A percentile compares a stretch with the other conserved stretches of the same genome.
Evolutionary conservation across 768 basidiomycete species (phyloP).

Genomic region (Phanerochaete carnosa): DNA sequence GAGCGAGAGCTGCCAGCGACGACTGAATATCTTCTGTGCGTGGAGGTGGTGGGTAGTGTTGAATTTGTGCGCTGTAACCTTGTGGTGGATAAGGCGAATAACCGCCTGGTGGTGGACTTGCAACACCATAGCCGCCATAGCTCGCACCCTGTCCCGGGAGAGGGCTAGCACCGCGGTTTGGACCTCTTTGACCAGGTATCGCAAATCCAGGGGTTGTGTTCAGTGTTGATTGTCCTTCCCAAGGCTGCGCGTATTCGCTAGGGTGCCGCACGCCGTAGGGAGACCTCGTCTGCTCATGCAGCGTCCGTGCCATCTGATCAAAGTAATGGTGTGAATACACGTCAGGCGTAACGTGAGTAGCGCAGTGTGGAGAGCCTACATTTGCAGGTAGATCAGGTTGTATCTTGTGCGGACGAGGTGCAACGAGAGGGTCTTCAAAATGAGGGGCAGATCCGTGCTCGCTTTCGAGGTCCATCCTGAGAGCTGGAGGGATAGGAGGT

Average conservation of each 20-base stretch:
- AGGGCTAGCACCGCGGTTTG: slow-evolving; percentile 21
- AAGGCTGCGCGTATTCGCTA: slow-evolving; percentile 14
- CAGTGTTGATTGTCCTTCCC: slow-evolving; percentile 14
- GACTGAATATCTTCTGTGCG: slow-evolving; percentile 7
- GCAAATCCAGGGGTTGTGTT: slow-evolving; percentile 16
- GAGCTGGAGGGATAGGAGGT: slow-evolving; percentile 46
- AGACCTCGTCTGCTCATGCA: slow-evolving; percentile 45
- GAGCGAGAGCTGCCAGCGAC: slow-evolving; percentile 9
- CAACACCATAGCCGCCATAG: background rate
- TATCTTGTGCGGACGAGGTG: slow-evolving; percentile 62
- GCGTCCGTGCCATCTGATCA: slow-evolving; percentile 57
- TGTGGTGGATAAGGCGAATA: slow-evolving; percentile 20
- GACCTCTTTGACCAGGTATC: background rate
- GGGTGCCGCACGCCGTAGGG: slow-evolving; percentile 16
- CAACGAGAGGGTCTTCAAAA: slow-evolving; percentile 53
- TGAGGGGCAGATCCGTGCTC: slow-evolving; percentile 41
- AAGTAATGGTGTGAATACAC: slow-evolving; percentile 11
- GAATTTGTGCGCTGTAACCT: slow-evolving; percentile 11
- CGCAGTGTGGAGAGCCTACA: slow-evolving; percentile 37
- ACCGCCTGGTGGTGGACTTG: slow-evolving; percentile 20
- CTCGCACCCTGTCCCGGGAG: slow-evolving; percentile 12
- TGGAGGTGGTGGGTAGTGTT: slow-evolving; percentile 13
- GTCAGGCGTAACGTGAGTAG: background rate
- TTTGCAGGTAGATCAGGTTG: slow-evolving; percentile 61
- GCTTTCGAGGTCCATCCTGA: slow-evolving; percentile 24